Percentiles rank a stretch among this genome's conserved stretches.
phyloP scores from a whole-genome alignment of 148 eudicot genomes.

The Drosera capensis region DNA sequence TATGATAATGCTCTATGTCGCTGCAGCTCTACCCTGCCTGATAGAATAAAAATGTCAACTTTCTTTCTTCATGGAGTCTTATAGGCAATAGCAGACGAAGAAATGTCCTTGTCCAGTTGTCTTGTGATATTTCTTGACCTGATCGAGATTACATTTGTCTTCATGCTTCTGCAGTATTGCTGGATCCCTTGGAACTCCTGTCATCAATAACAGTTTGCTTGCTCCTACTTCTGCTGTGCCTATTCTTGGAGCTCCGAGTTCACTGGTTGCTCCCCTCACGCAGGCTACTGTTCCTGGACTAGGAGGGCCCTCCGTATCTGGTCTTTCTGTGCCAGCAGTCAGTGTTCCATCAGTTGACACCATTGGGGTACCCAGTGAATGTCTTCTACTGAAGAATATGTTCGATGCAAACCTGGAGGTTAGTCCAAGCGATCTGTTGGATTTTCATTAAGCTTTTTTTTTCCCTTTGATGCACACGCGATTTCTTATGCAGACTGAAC shows the following conservation, averaged over 20 bases:
- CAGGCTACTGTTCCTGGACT: slow-evolving; percentile 15
- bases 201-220: slow-evolving; percentile 17
- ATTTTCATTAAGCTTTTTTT: slow-evolving; percentile 1
- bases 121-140: not conserved
- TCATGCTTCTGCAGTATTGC: slow-evolving; percentile 29
- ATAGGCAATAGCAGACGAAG: no score
- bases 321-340: slow-evolving; percentile 32
- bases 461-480: slow-evolving; percentile 2
- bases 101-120: no score
- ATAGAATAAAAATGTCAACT: no score
- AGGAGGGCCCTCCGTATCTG: slow-evolving; percentile 25
- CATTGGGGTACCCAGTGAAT: slow-evolving; percentile 77
- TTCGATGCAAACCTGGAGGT: slow-evolving; percentile 82
- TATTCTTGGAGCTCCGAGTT: slow-evolving; percentile 20
- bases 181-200: slow-evolving; percentile 28
- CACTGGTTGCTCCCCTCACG: slow-evolving; percentile 17
- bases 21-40: no score
- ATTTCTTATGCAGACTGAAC: slow-evolving; percentile 41
- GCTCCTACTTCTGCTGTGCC: slow-evolving; percentile 21
- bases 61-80: no score
- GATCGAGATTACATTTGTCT: slow-evolving; percentile 2
- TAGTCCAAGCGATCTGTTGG: slow-evolving; percentile 6
- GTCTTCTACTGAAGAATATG: slow-evolving; percentile 79
- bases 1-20: no score
- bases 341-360: slow-evolving; percentile 34